Evolutionary conservation across 2,329 filamentous ascomycete species (phyloP), one percentile per base, ranked within the genome.

Genomic region (Fusarium sp.): DNA sequence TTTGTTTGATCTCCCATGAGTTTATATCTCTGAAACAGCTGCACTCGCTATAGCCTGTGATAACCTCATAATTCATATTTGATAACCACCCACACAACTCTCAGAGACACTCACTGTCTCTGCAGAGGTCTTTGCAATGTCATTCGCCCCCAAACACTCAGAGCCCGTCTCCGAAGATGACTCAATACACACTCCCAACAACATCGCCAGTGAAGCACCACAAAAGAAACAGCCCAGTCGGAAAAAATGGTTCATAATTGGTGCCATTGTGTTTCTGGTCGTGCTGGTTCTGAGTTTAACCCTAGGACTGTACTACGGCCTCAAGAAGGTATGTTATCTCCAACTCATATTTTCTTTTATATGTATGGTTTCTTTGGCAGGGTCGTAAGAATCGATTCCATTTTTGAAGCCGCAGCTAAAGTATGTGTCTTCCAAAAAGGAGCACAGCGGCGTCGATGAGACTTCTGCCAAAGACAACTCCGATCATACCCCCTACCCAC

Each of bases 271-370:
- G 7, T 17, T 61, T 39, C 15, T 57, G 7, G 36, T 59, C 14
- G 47, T 69, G 7, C 50, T 66, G 20, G 46, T 62, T n/a, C 30
- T 72, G 40, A 60, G 59, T n/a, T 36, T 72, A 14, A 54, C 54
- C 1, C 39, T 72, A 20, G 69, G 69, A n/a, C 28, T 72, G 32
- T 69, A 61, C 46, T 72, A 61, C 26, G 69, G 69, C n/a, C 52
- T 72, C 14, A 52, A 51, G 24, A 62, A 72, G 62, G 69, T 72
- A 24, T 65, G 45, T 40, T 43, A 23, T 54, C 38, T 24, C 28
- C 10, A 40, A 14, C 28, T 28, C 12, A 21, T 8, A 28, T 43
- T 23, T 23, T 20, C 17, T 28, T 28, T 1, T 28, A 10, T 10
- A 21, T 40, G 7, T 40, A 15, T 24, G 32, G 23, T 24, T 36